Evolutionary conservation across 176 grass and related monocot species (phyloP).

Genomic region (Ananas comosus): DNA sequence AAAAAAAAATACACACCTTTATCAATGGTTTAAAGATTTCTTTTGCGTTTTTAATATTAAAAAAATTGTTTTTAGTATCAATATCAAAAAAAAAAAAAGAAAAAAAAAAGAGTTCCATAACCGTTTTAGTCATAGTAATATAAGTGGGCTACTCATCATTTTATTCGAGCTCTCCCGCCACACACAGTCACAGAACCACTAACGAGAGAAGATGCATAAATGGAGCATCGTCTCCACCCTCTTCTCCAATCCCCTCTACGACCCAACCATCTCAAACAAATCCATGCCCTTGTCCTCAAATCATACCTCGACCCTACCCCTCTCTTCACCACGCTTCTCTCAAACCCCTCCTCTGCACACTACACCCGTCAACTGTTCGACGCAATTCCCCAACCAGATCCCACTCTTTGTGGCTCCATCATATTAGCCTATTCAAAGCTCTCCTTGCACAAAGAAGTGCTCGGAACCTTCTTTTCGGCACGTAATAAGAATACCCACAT

Average conservation of each 20-base stretch:
- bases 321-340: constrained; percentile 12
- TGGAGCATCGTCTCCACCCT: constrained; percentile 28
- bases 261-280: constrained; percentile 3
- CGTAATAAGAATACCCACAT: constrained; percentile 25
- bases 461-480: constrained; percentile 34
- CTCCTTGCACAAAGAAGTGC: constrained; percentile 44
- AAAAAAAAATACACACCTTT: background rate
- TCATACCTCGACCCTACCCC: constrained; percentile 31
- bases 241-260: constrained; percentile 20
- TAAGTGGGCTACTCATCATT: background rate
- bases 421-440: constrained; percentile 45
- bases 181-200: background rate
- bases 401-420: constrained; percentile 30
- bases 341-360: constrained; percentile 16
- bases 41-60: background rate
- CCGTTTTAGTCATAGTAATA: background rate
- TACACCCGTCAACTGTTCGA: constrained; percentile 67
- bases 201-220: constrained; percentile 14
- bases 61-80: background rate
- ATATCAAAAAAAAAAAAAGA: background rate
- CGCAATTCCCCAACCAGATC: constrained; percentile 33
- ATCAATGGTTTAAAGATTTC: background rate
- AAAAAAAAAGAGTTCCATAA: no score
- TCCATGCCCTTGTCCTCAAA: constrained; percentile 37
- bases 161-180: background rate